Percentiles rank a stretch among this genome's conserved stretches.
phyloP scores from a whole-genome alignment of 2,329 filamentous ascomycete species.

The Macrophomina tecta region DNA sequence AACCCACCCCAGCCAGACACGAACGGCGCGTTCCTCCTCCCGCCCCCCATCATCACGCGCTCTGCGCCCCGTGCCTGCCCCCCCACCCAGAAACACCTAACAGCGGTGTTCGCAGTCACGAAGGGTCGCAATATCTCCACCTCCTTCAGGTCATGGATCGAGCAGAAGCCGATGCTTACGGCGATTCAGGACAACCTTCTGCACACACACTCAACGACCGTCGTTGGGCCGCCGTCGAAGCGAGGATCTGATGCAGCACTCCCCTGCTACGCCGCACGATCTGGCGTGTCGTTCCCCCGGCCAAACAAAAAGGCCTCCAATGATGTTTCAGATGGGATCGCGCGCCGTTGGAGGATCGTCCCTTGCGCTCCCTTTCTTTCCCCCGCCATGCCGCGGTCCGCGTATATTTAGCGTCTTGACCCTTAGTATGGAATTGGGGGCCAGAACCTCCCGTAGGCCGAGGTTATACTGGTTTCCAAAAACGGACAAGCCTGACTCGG shows the following conservation, averaged over 20 bases:
- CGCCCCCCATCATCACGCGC: constrained; percentile 5
- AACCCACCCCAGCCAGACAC: not conserved
- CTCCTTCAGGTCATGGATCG: not conserved
- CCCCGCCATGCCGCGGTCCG: not conserved
- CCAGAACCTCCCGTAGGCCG: not conserved
- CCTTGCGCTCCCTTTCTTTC: not conserved
- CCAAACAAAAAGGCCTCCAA: not conserved
- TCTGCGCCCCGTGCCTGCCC: not conserved
- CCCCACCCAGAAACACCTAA: not conserved
- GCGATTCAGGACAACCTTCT: not conserved
- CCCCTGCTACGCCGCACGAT: not conserved
- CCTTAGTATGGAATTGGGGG: not conserved
- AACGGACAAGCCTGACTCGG: not conserved
- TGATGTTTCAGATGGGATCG: constrained; percentile 1
- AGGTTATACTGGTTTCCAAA: not conserved
- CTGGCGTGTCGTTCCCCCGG: not conserved
- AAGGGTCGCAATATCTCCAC: not conserved
- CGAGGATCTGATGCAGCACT: not conserved
- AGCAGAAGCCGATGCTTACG: not conserved
- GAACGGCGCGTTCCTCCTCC: constrained; percentile 7
- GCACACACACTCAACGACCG: not conserved
- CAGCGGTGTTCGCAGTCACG: not conserved
- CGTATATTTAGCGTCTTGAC: not conserved
- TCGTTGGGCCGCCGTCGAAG: not conserved
- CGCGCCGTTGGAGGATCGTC: not conserved